A percentile compares a stretch with the other conserved stretches of the same genome.
Conservation (phyloP, 1,139 yeast genomes). For the Saccharomyces hybrid region DNA sequence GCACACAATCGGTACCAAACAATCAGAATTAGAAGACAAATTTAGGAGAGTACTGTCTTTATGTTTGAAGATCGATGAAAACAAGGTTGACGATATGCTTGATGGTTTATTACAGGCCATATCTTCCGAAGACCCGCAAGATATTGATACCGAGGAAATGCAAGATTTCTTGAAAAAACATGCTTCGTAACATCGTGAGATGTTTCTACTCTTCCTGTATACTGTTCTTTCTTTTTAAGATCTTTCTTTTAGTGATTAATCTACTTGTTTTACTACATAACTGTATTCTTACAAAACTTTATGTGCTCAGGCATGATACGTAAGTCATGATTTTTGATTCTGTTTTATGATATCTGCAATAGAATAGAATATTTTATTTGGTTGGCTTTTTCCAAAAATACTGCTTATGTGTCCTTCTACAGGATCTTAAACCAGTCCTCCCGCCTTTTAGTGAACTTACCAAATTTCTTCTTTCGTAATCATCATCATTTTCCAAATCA, state of each 20-base stretch:
- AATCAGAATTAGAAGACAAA: slow-evolving; percentile 66
- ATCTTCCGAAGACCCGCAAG: slow-evolving; percentile 65
- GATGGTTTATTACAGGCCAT: slow-evolving; percentile 87
- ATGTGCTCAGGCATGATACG: neutral
- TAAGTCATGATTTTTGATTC: too few relatives aligned
- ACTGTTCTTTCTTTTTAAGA: too few relatives aligned
- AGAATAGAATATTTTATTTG: too few relatives aligned
- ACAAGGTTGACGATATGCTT: slow-evolving; percentile 71
- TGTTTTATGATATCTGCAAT: too few relatives aligned
- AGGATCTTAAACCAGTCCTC: slow-evolving; percentile 69
- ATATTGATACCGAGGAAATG: slow-evolving; percentile 45
- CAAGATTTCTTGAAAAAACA: slow-evolving; percentile 29
- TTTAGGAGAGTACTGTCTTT: slow-evolving; percentile 84
- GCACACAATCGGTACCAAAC: slow-evolving; percentile 41
- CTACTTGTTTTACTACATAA: too few relatives aligned
- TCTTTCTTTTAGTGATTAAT: too few relatives aligned
- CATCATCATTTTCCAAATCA: slow-evolving; percentile 73
- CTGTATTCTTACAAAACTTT: slow-evolving; percentile 6
- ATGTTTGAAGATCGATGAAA: slow-evolving; percentile 79
- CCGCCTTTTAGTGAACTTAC: slow-evolving; percentile 77
- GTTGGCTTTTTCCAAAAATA: slow-evolving; percentile 76
- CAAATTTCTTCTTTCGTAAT: slow-evolving; percentile 56
- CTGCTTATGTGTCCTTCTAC: slow-evolving; percentile 92
- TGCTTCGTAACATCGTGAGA: too few relatives aligned
- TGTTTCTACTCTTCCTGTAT: too few relatives aligned